phyloP scores from a whole-genome alignment of 2,329 filamentous ascomycete genomes.

The Coniochaeta prunicola region DNA sequence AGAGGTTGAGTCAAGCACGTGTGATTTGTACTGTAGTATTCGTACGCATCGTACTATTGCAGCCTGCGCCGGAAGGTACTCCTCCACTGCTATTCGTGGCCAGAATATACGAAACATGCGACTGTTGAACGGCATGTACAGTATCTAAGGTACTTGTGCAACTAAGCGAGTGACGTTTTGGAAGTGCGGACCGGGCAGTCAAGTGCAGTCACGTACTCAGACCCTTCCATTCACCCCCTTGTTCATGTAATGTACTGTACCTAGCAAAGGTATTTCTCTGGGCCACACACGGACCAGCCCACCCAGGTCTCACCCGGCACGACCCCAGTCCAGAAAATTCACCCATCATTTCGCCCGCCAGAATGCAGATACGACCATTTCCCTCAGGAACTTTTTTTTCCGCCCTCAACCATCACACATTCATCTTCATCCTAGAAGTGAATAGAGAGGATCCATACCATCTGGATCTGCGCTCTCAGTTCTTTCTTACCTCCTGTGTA shows the following conservation, averaged over 20 bases:
- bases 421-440: neutral
- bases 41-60: neutral
- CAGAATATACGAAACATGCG: neutral
- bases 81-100: neutral
- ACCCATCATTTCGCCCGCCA: neutral
- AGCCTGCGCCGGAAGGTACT: neutral
- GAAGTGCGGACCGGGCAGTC: neutral
- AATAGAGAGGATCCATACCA: neutral
- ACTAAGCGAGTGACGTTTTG: neutral
- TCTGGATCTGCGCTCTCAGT: neutral
- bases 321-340: neutral
- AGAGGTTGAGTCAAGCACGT: neutral
- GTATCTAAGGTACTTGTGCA: too few relatives aligned
- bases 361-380: neutral
- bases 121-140: neutral
- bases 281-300: neutral
- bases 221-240: neutral
- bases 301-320: neutral
- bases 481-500: neutral
- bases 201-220: too few relatives aligned
- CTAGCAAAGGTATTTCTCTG: too few relatives aligned
- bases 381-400: neutral
- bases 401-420: neutral
- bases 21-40: neutral
- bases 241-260: too few relatives aligned